Conservation (phyloP, 495 filamentous ascomycete genomes). For the Penicillium silybi region DNA sequence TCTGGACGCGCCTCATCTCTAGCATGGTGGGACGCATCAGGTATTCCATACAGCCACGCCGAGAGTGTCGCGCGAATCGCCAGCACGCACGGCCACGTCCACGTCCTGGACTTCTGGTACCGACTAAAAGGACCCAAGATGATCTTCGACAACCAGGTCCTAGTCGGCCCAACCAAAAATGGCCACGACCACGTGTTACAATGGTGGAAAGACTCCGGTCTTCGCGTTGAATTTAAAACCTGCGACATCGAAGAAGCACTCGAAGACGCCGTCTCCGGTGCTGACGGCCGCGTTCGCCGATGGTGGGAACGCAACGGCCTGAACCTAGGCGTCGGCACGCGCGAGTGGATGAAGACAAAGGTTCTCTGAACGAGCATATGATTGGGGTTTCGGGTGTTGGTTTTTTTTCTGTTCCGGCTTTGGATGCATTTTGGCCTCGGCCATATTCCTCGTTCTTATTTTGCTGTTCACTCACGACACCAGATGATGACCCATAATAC, state of each 20-base stretch:
- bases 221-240: slow-evolving; percentile 85
- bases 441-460: neutral
- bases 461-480: slow-evolving; percentile 15
- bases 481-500: slow-evolving; percentile 24
- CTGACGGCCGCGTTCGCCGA: slow-evolving; percentile 62
- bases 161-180: slow-evolving; percentile 83
- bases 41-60: slow-evolving; percentile 67
- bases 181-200: slow-evolving; percentile 79
- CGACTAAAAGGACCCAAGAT: slow-evolving; percentile 75
- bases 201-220: slow-evolving; percentile 81
- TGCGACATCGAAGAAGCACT: slow-evolving; percentile 94
- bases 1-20: slow-evolving; percentile 67
- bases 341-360: slow-evolving; percentile 90
- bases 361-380: slow-evolving; percentile 37
- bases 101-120: slow-evolving; percentile 79
- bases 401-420: slow-evolving; percentile 1
- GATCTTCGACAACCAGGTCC: slow-evolving; percentile 82
- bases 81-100: slow-evolving; percentile 78
- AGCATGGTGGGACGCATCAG: slow-evolving; percentile 78
- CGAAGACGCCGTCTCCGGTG: slow-evolving; percentile 66
- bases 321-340: slow-evolving; percentile 79
- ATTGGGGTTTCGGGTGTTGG: slow-evolving; percentile 3
- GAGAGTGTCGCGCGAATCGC: slow-evolving; percentile 80
- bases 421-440: neutral
- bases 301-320: slow-evolving; percentile 94